phyloP scores from a whole-genome alignment of 169 alveolate genomes.

The Hepatocystis sp. region DNA sequence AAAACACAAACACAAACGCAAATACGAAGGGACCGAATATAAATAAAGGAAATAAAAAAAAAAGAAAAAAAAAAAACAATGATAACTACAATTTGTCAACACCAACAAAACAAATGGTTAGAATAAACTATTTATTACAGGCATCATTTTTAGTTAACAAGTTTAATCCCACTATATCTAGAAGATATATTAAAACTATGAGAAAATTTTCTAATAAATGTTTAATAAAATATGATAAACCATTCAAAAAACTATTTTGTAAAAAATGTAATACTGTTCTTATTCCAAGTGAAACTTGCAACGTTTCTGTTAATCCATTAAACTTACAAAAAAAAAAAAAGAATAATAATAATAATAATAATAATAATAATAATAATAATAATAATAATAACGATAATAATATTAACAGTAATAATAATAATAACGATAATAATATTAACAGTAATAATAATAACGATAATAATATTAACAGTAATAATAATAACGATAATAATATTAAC shows the following conservation, averaged over 20 bases:
- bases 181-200: conserved; percentile 73
- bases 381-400: no score
- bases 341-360: conserved; percentile 1
- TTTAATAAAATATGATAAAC: conserved; percentile 65
- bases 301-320: conserved; percentile 51
- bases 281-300: conserved; percentile 68
- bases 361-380: no score
- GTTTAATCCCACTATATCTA: conserved; percentile 35
- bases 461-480: no score
- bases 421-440: no score
- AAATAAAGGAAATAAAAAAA: conserved; percentile 17
- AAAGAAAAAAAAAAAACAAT: conserved; percentile 37
- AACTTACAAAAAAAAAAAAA: conserved; percentile 33
- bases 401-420: no score
- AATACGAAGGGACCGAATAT: conserved; percentile 15
- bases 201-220: conserved; percentile 65
- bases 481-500: no score
- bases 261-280: conserved; percentile 75
- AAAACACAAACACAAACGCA: no score
- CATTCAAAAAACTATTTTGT: conserved; percentile 69
- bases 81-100: conserved; percentile 13
- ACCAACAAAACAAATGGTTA: conserved; percentile 68
- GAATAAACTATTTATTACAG: conserved; percentile 72
- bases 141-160: conserved; percentile 64
- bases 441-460: no score